Base-by-base conservation (phyloP, 768 basidiomycete genomes). In the Candolleomyces efflorescens region DNA sequence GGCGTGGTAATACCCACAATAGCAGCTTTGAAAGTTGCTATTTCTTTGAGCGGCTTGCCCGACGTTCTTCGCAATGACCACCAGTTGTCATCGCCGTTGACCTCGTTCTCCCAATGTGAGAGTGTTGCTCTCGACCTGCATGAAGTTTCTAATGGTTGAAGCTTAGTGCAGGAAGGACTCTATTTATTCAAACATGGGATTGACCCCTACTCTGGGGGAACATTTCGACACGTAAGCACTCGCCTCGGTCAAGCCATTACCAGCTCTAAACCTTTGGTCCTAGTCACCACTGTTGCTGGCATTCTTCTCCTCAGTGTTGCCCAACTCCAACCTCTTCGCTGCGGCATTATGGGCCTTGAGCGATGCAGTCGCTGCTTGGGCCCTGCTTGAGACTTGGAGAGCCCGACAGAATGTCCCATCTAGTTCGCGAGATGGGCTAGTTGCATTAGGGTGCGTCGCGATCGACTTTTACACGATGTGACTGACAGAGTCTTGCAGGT, bases 131-230 rank as follows among this genome's bases (percentile, higher is more conserved):
- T 48, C 32, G 20, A 20, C 49, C 26, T 18, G 18, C 32, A 52
- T 20, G n/a, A 20, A 12, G n/a, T 20, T 47, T 65, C 63, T 56
- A 62, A 53, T 63, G 58, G 60, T 18, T 53, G 50, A 44, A 60
- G 10, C n/a, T 37, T 37, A 98, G 96, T 98, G 58, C 84, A 86
- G 67, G 96, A 98, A 72, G 95, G 94, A 17, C 79, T 96, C 4
- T 93, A 87, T 72, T 80, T 98, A 15, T 87, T 86, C 60, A 75
- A 79, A 43, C 76, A 89, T 72, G 85, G 83, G n/a, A 74, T 92
- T 22, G 84, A 94, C 67, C 94, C 94, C 27, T 98, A 97, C 63
- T 81, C 87, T 56, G 94, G 93, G 41, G 90, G 92, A 5, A 73
- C 85, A 10, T 92, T 96, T 67, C 82, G 87, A 66, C 94, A 96